Evolutionary conservation across 805 yeast genomes (phyloP).

Genomic region (Scheffersomyces coipomensis): DNA sequence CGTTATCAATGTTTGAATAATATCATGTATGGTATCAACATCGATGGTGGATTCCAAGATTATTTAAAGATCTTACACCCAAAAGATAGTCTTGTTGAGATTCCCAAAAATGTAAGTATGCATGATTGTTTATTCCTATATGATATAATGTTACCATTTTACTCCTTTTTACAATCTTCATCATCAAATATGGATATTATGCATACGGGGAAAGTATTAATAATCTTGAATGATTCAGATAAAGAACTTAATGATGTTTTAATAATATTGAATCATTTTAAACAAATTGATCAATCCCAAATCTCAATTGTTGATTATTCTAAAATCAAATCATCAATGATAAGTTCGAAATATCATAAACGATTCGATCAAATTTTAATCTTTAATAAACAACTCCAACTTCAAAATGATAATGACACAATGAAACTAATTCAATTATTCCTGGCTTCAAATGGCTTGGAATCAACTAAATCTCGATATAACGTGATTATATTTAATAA

Average conservation of each 20-base stretch:
- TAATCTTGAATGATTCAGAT: conserved; percentile 25
- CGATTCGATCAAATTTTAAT: conserved; percentile 13
- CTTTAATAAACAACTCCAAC: conserved; percentile 7
- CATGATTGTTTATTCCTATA: conserved; percentile 36
- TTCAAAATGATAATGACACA: no score
- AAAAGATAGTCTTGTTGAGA: conserved; percentile 18
- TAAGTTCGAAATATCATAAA: background rate
- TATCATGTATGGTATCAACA: conserved; percentile 28
- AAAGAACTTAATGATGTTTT: conserved; percentile 38
- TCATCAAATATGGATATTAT: conserved; percentile 1
- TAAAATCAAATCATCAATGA: conserved; percentile 4
- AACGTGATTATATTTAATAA: conserved; percentile 10
- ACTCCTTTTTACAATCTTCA: conserved; percentile 23
- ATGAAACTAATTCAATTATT: conserved; percentile 19
- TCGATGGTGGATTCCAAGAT: conserved; percentile 43
- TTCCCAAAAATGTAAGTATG: conserved; percentile 29
- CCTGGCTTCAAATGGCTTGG: conserved; percentile 23
- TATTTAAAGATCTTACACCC: conserved; percentile 26
- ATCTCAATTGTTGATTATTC: conserved; percentile 14
- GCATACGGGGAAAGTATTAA: conserved; percentile 13
- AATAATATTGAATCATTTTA: conserved; percentile 28
- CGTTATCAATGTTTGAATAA: conserved; percentile 18
- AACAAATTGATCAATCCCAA: conserved; percentile 10
- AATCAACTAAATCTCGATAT: conserved; percentile 24
- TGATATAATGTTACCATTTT: conserved; percentile 37